Conservation (phyloP, 2,329 filamentous ascomycete species). For the Metarhizium rileyi region DNA sequence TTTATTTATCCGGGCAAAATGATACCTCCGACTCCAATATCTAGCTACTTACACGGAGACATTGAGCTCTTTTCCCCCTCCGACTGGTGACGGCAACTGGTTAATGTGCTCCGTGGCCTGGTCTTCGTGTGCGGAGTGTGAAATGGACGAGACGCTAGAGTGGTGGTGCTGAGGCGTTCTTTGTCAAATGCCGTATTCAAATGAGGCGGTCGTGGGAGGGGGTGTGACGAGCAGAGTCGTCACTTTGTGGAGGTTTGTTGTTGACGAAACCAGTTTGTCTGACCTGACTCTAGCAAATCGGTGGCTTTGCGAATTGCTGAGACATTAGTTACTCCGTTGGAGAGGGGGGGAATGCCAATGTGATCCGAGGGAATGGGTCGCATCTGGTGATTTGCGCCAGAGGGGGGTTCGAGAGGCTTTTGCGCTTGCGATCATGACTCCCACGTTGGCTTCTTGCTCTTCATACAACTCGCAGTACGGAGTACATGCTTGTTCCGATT, state of each 20-base stretch:
- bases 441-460: not conserved
- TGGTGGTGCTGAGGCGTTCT: not conserved
- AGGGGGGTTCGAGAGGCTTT: not conserved
- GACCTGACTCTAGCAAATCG: not conserved
- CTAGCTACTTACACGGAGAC: not conserved
- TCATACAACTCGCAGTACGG: too few species aligned
- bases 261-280: too few species aligned
- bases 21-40: too few species aligned
- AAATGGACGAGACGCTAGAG: not conserved
- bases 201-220: not conserved
- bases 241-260: too few species aligned
- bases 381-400: not conserved
- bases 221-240: not conserved
- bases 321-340: too few species aligned
- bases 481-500: not conserved
- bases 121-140: not conserved
- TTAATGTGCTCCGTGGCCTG: not conserved
- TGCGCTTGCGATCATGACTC: not conserved
- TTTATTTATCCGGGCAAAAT: too few species aligned
- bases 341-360: not conserved
- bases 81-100: not conserved
- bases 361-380: slow-evolving; percentile 2
- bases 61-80: not conserved
- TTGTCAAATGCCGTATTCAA: not conserved
- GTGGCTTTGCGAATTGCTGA: not conserved